Base-by-base conservation (phyloP, 371 early-diverging fungal species). In the Syncephalastrum monosporum region DNA sequence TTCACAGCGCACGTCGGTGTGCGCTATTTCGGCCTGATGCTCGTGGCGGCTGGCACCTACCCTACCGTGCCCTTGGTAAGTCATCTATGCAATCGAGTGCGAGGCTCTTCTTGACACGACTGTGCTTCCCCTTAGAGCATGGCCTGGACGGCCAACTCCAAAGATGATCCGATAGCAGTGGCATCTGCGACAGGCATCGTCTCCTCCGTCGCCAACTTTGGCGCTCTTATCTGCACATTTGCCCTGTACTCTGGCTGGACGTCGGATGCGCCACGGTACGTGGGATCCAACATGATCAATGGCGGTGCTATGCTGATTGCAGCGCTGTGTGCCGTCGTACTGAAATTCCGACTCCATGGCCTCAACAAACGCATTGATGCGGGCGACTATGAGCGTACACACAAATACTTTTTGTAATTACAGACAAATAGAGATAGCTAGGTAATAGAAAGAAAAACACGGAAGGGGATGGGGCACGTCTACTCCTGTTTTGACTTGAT, bases 101-200 rank as follows among this genome's bases (percentile, higher is more conserved):
- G 23, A 45, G 16, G n/a, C 0, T 15, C n/a, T 27, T 50, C 21
- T 19, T 53, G 19, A 50, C 17, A 13, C 5, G 3, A 12, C n/a
- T 38, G 29, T 29, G 23, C 41, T 13, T 13, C 15, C 1, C 2
- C 21, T 21, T 56, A 77, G 77, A 71, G 71, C 47, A 77, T 77
- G 78, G 75, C 78, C 16, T 77, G 78, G 78, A 74, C 78, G 6
- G 72, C 78, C n/a, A 77, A 77, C 55, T 74, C 70, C 17, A 69
- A 71, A 42, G 69, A 77, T 47, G 69, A 67, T 42, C 65, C 72
- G 8, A 68, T 74, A 1, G 60, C 69, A 2, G 68, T 77, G 2
- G 78, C 78, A 5, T 71, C 78, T 16, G 78, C 75, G 1, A 77
- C 78, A 0, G 78, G 78, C 21, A 72, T 77, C 33, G 78, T 77